Conservation (phyloP, 768 basidiomycete genomes). For the Xerocomus potaroensis region DNA sequence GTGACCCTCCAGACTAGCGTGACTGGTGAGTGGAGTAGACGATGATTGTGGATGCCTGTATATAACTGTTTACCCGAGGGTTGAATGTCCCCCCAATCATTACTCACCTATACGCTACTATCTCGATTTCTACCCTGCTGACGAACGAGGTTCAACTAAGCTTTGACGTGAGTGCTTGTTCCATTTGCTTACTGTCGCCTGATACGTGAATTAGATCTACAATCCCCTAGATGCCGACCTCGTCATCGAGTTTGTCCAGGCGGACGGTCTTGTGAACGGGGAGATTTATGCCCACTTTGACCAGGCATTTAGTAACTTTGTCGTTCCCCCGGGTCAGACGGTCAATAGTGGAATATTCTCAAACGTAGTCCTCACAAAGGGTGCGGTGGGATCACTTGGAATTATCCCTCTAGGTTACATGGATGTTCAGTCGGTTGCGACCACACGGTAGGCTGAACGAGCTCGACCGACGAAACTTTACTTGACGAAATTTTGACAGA, state of each 20-base stretch:
- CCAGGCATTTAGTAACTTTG: conserved; percentile 49
- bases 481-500: conserved; percentile 13
- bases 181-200: neutral
- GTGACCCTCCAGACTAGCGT: conserved; percentile 48
- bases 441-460: conserved; percentile 30
- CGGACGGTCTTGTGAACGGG: conserved; percentile 49
- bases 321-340: conserved; percentile 52
- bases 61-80: conserved; percentile 20
- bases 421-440: conserved; percentile 50
- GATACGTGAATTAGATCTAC: conserved; percentile 32
- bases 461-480: neutral
- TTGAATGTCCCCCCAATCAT: conserved; percentile 55
- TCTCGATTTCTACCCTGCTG: conserved; percentile 46
- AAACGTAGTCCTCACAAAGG: conserved; percentile 57
- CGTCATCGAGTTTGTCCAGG: conserved; percentile 52
- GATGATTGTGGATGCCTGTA: neutral
- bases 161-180: conserved; percentile 46
- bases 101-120: conserved; percentile 49
- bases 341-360: conserved; percentile 57
- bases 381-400: conserved; percentile 49
- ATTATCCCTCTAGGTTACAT: conserved; percentile 54
- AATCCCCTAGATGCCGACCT: conserved; percentile 60
- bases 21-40: conserved; percentile 33
- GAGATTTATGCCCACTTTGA: conserved; percentile 56
- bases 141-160: conserved; percentile 50